These are phyloP conservation scores for Aphanocladium album DNA, from an alignment of 2,329 filamentous ascomycete genomes.

Conservation along the genomic window DNA sequence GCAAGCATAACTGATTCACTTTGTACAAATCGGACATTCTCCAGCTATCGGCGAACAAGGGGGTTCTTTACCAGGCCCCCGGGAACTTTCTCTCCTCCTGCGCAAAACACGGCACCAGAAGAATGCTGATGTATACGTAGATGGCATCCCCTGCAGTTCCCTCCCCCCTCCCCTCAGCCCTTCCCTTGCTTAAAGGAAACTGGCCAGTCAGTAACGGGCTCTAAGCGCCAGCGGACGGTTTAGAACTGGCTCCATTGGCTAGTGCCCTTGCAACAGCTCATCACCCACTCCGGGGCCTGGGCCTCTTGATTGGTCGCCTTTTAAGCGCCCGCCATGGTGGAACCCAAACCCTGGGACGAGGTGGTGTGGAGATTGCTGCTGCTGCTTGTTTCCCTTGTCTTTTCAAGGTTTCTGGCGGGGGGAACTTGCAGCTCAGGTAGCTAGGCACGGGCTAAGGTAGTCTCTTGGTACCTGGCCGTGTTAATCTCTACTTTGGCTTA, in stretches of 20 bases:
- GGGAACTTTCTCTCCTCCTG: not conserved
- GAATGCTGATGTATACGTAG: not conserved
- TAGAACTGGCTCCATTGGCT: constrained; percentile 9
- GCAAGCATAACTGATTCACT: too few species aligned
- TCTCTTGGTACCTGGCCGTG: not conserved
- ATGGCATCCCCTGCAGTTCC: not conserved
- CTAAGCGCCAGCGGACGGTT: constrained; percentile 29
- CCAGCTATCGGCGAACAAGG: not conserved
- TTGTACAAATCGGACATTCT: not conserved
- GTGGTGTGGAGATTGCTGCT: not conserved
- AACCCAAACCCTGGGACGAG: constrained; percentile 6
- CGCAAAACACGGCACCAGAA: not conserved
- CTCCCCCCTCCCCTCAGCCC: not conserved
- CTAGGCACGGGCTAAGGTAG: not conserved
- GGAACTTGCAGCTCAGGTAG: not conserved
- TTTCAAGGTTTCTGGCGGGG: not conserved
- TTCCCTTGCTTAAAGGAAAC: not conserved
- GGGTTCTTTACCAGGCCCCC: not conserved
- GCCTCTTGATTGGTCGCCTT: constrained; percentile 3
- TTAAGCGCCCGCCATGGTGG: constrained; percentile 11
- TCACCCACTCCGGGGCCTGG: constrained; percentile 2
- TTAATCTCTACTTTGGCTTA: not conserved
- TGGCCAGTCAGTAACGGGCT: constrained; percentile 13
- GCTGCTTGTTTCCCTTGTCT: not conserved
- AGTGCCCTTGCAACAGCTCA: constrained; percentile 3